Percentiles rank a stretch among this genome's conserved stretches.
These are phyloP conservation scores for Pseudocohnilembus persalinus DNA, from an alignment of 169 alveolate genomes.

Conservation along the genomic window DNA sequence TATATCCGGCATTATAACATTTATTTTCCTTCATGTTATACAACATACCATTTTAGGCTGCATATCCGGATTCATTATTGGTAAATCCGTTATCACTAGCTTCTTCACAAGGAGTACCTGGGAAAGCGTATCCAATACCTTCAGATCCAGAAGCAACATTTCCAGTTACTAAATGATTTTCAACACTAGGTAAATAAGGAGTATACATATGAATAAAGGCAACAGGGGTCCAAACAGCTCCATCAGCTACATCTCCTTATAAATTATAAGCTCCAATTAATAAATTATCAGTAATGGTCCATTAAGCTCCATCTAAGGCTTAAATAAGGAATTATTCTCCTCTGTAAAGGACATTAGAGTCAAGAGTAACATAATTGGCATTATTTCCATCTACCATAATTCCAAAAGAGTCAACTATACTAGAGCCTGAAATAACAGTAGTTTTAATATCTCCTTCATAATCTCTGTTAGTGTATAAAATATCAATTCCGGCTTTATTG, in stretches of 20 bases:
- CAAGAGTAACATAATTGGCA: not conserved
- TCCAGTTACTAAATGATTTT: not conserved
- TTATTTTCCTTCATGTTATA: not conserved
- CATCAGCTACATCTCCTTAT: not conserved
- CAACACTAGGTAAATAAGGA: not conserved
- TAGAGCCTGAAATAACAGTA: not conserved
- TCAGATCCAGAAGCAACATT: not conserved
- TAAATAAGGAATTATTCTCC: not conserved
- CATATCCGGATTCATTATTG: not conserved
- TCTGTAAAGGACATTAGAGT: not conserved
- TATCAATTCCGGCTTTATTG: not conserved
- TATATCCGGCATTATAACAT: not conserved
- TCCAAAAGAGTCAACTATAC: conserved; percentile 2
- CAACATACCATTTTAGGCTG: not conserved
- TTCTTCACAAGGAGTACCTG: not conserved
- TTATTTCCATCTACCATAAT: not conserved
- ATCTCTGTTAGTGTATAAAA: not conserved
- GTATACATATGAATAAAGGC: not conserved
- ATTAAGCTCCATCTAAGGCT: not conserved
- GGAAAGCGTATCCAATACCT: not conserved
- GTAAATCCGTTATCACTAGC: not conserved
- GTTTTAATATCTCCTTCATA: not conserved
- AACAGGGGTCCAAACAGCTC: not conserved
- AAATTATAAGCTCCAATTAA: not conserved
- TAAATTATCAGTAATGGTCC: not conserved